Evolutionary conservation across 2,329 filamentous ascomycete species (phyloP), one percentile per base, ranked within the genome.

Genomic region (Pyricularia grisea): DNA sequence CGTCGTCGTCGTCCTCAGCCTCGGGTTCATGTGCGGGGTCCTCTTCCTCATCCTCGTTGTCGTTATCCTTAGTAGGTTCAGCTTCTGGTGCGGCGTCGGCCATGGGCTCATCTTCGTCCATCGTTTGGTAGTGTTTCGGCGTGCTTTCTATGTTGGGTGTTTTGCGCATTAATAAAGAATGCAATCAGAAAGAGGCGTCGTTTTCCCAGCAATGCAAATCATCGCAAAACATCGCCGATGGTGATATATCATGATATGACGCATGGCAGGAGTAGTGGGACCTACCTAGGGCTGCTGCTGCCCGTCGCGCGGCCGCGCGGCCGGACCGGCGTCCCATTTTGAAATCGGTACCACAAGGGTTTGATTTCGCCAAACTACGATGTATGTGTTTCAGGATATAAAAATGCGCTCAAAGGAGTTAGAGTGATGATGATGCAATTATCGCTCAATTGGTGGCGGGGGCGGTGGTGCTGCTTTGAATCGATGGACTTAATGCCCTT

Each of bases 41-140:
- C 60, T 79, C 80, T 55, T 83, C 81, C 65, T 77, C 79, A 9
- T 82, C 84, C 64, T 86, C 84, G 60, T 63, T 63, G 2, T 27
- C 60, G 14, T 63, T 25, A 17, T n/a, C 82, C 81, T 14, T 80
- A 77, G 25, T 1, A 1, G 75, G 77, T 71, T 74, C 75, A 70
- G 79, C 80, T 60, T 74, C 75, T 71, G 77, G 77, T 63, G 74
- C 77, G 36, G 77, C 78, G 70, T 83, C 82, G 10, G 75, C 75
- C 77, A 81, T 81, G 68, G 76, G 75, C 71, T 85, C 81, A 61
- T 84, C 82, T 67, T 83, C 81, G 68, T 82, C 80, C 12, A 79
- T 76, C 20, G 78, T 78, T 66, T 82, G 78, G 69, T 78, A 79
- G 50, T 76, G 76, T 75, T 79, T 79, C 60, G 85, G 81, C 33